A percentile compares a stretch with the other conserved stretches of the same genome.
Evolutionary conservation across 257 asterid genomes (phyloP).

Genomic region (Solanum sparsipilum): DNA sequence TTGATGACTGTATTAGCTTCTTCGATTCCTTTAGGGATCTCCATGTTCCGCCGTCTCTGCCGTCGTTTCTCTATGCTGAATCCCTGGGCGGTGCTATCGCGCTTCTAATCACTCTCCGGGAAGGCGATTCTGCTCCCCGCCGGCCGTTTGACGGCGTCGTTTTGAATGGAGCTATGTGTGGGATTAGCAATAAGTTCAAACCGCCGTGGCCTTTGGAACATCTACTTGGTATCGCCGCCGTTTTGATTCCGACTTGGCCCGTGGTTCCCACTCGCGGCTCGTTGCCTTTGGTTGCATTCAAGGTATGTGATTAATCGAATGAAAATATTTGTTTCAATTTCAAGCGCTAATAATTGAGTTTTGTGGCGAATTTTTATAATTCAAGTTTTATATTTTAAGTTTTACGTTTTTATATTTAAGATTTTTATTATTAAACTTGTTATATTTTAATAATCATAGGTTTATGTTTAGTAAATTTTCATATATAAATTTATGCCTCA

Average conservation of each 20-base stretch:
- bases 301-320: constrained; percentile 27
- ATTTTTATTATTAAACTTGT: neutral
- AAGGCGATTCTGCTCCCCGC: constrained; percentile 39
- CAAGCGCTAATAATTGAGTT: neutral
- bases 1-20: constrained; percentile 59
- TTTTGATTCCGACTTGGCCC: constrained; percentile 63
- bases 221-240: constrained; percentile 72
- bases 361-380: neutral
- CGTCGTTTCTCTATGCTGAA: constrained; percentile 71
- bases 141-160: constrained; percentile 66
- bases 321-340: neutral
- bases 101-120: constrained; percentile 60
- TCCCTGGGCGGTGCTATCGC: constrained; percentile 94
- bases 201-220: constrained; percentile 99
- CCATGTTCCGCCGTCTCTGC: constrained; percentile 31
- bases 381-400: neutral
- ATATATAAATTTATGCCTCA: neutral
- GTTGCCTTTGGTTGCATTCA: constrained; percentile 60
- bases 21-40: constrained; percentile 45
- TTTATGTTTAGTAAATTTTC: neutral
- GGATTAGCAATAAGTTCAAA: constrained; percentile 81
- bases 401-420: neutral
- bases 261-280: constrained; percentile 91
- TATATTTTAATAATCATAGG: neutral
- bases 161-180: constrained; percentile 92